Evolutionary conservation across 2,329 filamentous ascomycete genomes (phyloP), one percentile per base, ranked within the genome.

Genomic region (Aspergillus sp.): DNA sequence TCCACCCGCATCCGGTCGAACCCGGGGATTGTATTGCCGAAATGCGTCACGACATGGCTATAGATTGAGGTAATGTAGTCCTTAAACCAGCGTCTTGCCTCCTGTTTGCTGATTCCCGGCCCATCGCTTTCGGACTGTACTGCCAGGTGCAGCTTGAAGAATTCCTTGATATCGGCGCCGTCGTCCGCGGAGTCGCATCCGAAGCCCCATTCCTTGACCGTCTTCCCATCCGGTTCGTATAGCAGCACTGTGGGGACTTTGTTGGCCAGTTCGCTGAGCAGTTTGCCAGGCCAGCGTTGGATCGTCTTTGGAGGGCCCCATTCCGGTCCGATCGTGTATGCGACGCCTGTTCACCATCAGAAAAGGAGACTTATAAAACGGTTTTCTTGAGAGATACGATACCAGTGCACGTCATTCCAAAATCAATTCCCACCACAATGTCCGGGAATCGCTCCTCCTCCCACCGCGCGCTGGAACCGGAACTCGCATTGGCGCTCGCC

Each of bases 121-220:
- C 65, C 64, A n/a, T 65, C 66, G 6, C 60, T 60, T 3, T 65
- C 61, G n/a, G 65, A 62, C 19, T 65, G 57, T 51, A 69, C 65
- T 14, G 70, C 71, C 0, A 77, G 67, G 44, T 71, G 70, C 12
- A 73, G 65, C 50, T 76, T 77, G 69, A 77, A 77, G 51, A 69
- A 73, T 49, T 74, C 73, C 31, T 68, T 64, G 35, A 69, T 60
- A 7, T 71, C 67, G 1, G 57, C 37, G 0, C 43, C 46, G 8
- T 64, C 59, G 11, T 71, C 66, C n/a, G 72, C 67, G 23, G 69
- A 57, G 48, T 77, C 72, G 27, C 67, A 74, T 6, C 67, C 57
- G 51, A 76, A 77, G 0, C 75, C 75, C 74, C 75, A 77, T 9
- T 55, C 61, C 27, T 56, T 62, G 3, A 65, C 39, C 0, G 39